Percentiles rank a stretch among this genome's conserved stretches.
These are phyloP conservation scores for Cyberlindnera japonica DNA, from an alignment of 805 yeast genomes.

Conservation along the genomic window DNA sequence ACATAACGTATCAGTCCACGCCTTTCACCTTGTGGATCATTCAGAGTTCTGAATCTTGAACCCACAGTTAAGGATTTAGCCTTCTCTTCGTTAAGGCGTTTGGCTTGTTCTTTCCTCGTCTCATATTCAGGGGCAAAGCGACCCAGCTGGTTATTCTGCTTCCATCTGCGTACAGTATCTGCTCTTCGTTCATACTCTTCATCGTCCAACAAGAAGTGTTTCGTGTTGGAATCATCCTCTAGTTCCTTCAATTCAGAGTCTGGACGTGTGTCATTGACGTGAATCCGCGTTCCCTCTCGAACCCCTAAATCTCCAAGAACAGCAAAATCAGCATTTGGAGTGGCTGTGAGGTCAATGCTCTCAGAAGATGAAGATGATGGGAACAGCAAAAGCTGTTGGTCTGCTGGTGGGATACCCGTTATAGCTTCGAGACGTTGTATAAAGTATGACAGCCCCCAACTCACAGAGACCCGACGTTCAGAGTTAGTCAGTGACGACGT, in stretches of 20 bases:
- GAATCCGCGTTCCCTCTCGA: slow-evolving; percentile 25
- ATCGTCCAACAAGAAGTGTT: slow-evolving; percentile 46
- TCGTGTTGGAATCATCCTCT: slow-evolving; percentile 32
- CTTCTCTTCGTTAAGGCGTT: slow-evolving; percentile 29
- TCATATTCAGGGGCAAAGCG: slow-evolving; percentile 57
- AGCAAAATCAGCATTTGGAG: background rate
- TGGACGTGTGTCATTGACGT: slow-evolving; percentile 54
- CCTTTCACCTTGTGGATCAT: slow-evolving; percentile 47
- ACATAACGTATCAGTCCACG: slow-evolving; percentile 68
- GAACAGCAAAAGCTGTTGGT: slow-evolving; percentile 50
- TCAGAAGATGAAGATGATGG: slow-evolving; percentile 31
- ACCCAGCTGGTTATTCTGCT: slow-evolving; percentile 63
- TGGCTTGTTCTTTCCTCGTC: slow-evolving; percentile 27
- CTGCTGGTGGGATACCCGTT: slow-evolving; percentile 66
- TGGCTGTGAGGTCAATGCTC: slow-evolving; percentile 21
- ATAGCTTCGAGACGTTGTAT: slow-evolving; percentile 56
- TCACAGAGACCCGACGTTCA: slow-evolving; percentile 59
- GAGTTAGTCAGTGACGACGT: slow-evolving; percentile 67
- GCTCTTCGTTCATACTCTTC: slow-evolving; percentile 56
- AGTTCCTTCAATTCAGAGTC: slow-evolving; percentile 46
- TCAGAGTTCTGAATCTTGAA: slow-evolving; percentile 48
- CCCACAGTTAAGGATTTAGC: slow-evolving; percentile 41
- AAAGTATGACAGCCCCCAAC: slow-evolving; percentile 55
- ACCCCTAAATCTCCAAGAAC: background rate
- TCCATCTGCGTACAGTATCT: slow-evolving; percentile 76